Conservation (phyloP, 257 asterid species). For the Cruciata laevipes region DNA sequence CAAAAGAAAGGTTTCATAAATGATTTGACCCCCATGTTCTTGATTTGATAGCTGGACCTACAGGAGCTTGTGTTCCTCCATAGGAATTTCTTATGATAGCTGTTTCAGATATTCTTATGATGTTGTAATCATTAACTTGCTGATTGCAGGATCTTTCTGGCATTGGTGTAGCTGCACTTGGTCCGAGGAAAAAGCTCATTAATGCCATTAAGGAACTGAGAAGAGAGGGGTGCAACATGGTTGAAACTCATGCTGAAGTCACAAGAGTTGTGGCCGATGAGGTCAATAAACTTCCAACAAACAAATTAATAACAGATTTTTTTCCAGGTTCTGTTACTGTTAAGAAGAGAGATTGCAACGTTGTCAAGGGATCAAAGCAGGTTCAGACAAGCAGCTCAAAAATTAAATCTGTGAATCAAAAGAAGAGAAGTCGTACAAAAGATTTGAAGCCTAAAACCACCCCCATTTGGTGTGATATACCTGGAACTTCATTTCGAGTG, state of each 20-base stretch:
- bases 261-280: conserved; percentile 31
- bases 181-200: conserved; percentile 83
- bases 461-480: conserved; percentile 81
- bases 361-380: conserved; percentile 29
- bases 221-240: conserved; percentile 24
- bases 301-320: conserved; percentile 81
- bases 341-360: conserved; percentile 26
- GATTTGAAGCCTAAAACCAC: conserved; percentile 53
- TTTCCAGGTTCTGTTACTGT: conserved; percentile 45
- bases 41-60: neutral
- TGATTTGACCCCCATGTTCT: neutral
- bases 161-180: conserved; percentile 81
- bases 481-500: conserved; percentile 88
- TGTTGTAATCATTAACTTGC: neutral
- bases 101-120: neutral
- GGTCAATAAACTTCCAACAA: conserved; percentile 30
- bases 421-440: conserved; percentile 33
- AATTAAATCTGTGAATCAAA: conserved; percentile 25
- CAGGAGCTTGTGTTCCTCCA: neutral
- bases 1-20: neutral
- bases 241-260: conserved; percentile 34
- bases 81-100: neutral
- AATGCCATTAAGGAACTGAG: conserved; percentile 53
- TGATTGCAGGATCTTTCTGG: conserved; percentile 56
- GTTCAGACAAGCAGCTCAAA: conserved; percentile 23